A percentile compares a stretch with the other conserved stretches of the same genome.
phyloP scores from a whole-genome alignment of 139 green algal genomes.

The Astrephomene gubernaculifera region DNA sequence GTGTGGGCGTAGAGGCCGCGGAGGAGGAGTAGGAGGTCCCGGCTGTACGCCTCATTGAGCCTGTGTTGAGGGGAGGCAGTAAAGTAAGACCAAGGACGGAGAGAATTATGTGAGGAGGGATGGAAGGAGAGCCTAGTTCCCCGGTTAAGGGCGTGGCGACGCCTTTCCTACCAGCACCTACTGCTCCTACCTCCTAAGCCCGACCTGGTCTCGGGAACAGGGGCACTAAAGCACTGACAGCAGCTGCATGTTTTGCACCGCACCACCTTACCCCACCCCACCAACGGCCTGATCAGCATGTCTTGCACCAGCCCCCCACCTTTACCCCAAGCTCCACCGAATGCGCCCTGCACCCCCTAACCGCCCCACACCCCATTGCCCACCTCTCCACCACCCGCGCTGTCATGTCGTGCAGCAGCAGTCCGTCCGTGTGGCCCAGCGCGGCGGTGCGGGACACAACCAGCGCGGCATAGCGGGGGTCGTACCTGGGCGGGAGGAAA shows the following conservation, averaged over 20 bases:
- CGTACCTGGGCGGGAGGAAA: constrained; percentile 3
- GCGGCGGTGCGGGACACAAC: constrained; percentile 16
- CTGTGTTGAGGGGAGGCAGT: not conserved
- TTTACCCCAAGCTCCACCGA: no score
- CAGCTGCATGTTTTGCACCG: no score
- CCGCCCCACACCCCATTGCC: not conserved
- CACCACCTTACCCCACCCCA: no score
- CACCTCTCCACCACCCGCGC: constrained; percentile 19
- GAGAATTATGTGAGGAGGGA: not conserved
- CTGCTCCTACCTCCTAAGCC: not conserved
- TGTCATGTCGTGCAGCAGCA: constrained; percentile 10
- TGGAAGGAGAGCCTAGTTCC: not conserved
- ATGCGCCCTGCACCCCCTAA: no score
- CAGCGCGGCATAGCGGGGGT: constrained; percentile 21
- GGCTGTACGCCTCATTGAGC: constrained; percentile 37
- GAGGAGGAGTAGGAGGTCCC: constrained; percentile 28
- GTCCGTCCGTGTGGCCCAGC: constrained; percentile 13
- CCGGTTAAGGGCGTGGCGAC: not conserved
- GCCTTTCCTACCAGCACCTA: not conserved
- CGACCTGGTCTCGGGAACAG: no score
- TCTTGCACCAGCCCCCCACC: no score
- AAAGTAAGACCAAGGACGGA: not conserved
- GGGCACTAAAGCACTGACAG: no score
- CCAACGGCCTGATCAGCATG: no score
- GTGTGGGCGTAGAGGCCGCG: not conserved